Base-by-base conservation (phyloP, 23 red algal genomes). In the Gracilaria domingensis region DNA sequence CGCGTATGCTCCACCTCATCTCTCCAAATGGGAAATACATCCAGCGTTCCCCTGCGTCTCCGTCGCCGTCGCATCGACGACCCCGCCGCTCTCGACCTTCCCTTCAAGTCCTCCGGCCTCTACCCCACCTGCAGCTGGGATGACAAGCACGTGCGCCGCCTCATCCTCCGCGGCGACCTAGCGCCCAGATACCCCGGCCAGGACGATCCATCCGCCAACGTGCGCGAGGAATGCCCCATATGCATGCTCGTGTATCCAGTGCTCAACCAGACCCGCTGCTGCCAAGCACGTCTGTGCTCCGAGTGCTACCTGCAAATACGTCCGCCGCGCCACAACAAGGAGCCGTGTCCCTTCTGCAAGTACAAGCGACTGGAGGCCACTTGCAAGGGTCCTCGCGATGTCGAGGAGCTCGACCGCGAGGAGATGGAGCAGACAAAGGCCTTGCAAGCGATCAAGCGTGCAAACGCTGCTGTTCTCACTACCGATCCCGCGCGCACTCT, bases 311-410 rank as follows among this genome's bases (percentile, higher is more conserved):
- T 95, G 48, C 93, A 89, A 84, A 87, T 95, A 47, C 71, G 93
- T 18, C 93, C 93, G 17, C 87, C 87, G 25, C 87, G 87, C 38
- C 87, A 90, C 56, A 88, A 95, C 49, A 88, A 88, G 79, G 72
- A 88, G 57, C 83, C 85, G 7, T 95, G 85, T 78, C 93, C 93
- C n/a, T 95, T 95, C 39, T 95, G 93, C 84, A 95, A 95, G 85
- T 78, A 90, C 82, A 77, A 87, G 51, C 69, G 75, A 23, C 25
- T 94, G 47, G 91, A 94, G 25, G 82, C 85, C 28, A 81, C 83
- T n/a, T 88, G 83, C 49, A 73, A 35, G 17, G 82, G 82, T 0
- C 82, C 91, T 21, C 49, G 49, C 29, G 56, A 78, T 58, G 72
- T 59, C 61, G 56, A 36, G 39, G 91, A 81, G n/a, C 42, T 84